phyloP scores from a whole-genome alignment of 441 rosid species.

The Isatis lusitanica region DNA sequence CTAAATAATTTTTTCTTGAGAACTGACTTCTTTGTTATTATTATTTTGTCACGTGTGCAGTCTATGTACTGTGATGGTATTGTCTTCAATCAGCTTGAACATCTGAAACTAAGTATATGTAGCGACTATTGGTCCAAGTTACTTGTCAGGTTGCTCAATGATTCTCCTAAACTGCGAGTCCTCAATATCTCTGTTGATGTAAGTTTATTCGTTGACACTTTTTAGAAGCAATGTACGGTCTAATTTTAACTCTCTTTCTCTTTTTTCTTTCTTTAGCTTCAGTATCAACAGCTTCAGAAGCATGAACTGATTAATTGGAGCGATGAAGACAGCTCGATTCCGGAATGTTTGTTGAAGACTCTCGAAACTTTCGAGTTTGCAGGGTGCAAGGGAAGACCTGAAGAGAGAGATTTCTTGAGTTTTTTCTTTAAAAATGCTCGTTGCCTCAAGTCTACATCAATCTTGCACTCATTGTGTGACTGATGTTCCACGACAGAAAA shows the following conservation, averaged over 20 bases:
- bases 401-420: constrained; percentile 2
- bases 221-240: neutral
- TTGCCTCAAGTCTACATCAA: neutral
- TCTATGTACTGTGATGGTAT: neutral
- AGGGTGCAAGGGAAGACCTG: neutral
- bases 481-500: neutral
- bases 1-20: no score
- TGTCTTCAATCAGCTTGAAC: neutral
- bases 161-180: neutral
- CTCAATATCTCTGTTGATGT: neutral
- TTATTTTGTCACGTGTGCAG: neutral
- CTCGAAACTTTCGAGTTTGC: neutral
- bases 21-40: no score
- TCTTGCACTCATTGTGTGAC: neutral
- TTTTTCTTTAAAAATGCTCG: neutral
- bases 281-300: no score
- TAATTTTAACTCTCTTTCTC: neutral
- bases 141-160: neutral
- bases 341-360: neutral
- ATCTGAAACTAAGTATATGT: neutral
- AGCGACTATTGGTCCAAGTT: neutral
- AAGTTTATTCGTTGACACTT: neutral
- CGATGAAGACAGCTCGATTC: neutral
- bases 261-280: neutral
- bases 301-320: neutral